Base-by-base conservation (phyloP, 495 filamentous ascomycete genomes). In the Hyaloscypha finlandica region DNA sequence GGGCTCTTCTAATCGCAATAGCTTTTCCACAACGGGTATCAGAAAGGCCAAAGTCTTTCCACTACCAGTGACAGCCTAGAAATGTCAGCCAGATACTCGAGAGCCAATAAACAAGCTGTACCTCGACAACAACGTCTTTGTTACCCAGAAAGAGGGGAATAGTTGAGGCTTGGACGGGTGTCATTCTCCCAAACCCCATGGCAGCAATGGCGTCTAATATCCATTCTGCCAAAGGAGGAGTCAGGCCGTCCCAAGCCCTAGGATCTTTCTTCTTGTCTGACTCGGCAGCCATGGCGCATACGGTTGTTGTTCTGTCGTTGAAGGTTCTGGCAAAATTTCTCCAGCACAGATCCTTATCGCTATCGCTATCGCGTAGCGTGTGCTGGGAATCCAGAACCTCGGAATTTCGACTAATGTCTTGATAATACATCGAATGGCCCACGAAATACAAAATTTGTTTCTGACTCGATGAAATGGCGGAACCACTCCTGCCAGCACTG, bases 101-200 rank as follows among this genome's bases (percentile, higher is more conserved):
- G 33, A 32, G 30, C 5, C 11, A 19, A 52, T 20, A 45, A 11
- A 25, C 5, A 20, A 2, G 48, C 4, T 73, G 5, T 70, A 85
- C 84, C 76, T 97, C 94, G 32, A 97, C 94, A 3, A 98, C 94
- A 0, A 98, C 94, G 79, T 98, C 95, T 72, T 97, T 97, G 77
- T 98, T 92, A 8, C 88, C 89, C 78, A 92, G 88, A 76, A 97
- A 96, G 19, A 97, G 84, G 12, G 94, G 94, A 69, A 98, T 92
- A 19, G 90, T 89, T n/a, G 91, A 94, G 29, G 93, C 92, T 76
- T 99, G 95, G 19, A 97, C 95, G 1, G 95, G 95, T 3, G 95
- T 99, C 80, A 94, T 96, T 71, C 88, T 87, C 55, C 81, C 82
- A 76, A 97, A 97, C 55, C 93, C 91, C 89, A 94, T 92, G 60